Percentiles rank a stretch among this genome's conserved stretches.
These are phyloP conservation scores for Phytophthora aleatoria DNA, from an alignment of 352 stramenopile species.

Conservation along the genomic window DNA sequence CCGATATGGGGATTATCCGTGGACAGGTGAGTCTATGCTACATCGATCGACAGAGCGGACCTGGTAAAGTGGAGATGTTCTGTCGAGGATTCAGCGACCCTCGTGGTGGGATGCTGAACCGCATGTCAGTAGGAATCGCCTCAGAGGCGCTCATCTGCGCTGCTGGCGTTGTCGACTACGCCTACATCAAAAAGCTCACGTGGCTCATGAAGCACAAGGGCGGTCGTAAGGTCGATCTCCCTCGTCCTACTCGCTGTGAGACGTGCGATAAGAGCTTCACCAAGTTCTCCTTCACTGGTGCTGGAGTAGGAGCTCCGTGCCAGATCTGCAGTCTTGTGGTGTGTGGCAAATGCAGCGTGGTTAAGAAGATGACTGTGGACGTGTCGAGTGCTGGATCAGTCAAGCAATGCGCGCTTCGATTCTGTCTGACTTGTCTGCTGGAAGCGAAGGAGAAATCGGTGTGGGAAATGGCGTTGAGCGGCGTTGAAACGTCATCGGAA, in stretches of 20 bases:
- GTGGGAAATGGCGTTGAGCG: conserved; percentile 45
- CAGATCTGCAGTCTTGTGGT: conserved; percentile 50
- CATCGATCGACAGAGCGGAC: conserved; percentile 40
- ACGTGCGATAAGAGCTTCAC: conserved; percentile 23
- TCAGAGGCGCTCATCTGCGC: conserved; percentile 47
- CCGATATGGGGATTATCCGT: conserved; percentile 46
- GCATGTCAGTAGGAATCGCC: conserved; percentile 41
- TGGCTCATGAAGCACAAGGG: conserved; percentile 50
- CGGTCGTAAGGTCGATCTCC: neutral
- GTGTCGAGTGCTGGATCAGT: conserved; percentile 35
- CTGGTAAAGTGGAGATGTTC: conserved; percentile 42
- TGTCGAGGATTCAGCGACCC: conserved; percentile 57
- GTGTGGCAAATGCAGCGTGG: conserved; percentile 52
- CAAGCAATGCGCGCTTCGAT: conserved; percentile 44
- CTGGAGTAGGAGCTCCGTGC: conserved; percentile 30
- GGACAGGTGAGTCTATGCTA: conserved; percentile 54
- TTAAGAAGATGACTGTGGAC: conserved; percentile 62
- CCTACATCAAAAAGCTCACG: conserved; percentile 64
- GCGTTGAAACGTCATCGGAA: conserved; percentile 9
- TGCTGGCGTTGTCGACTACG: conserved; percentile 49
- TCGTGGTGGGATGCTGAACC: conserved; percentile 47
- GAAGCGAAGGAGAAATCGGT: conserved; percentile 51
- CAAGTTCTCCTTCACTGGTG: conserved; percentile 19
- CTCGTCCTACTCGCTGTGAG: conserved; percentile 34
- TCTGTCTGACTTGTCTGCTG: conserved; percentile 53